Base-by-base conservation (phyloP, 2,329 filamentous ascomycete species). In the Volutella citrinella region DNA sequence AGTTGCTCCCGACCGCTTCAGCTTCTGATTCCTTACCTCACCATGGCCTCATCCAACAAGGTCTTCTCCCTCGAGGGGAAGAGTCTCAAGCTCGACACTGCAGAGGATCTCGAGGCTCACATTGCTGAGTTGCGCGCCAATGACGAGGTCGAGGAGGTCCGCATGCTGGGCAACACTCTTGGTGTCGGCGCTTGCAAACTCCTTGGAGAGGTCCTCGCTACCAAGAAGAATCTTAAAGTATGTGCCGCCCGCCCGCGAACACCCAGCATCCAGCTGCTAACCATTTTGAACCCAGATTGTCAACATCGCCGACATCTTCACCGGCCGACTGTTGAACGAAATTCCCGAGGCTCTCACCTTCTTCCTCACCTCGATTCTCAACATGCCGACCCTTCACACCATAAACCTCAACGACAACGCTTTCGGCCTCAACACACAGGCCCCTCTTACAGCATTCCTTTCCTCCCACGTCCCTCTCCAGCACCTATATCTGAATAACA, bases 391-490 rank as follows among this genome's bases (percentile, higher is more conserved):
- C 37, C 82, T 98, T 27, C 84, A 86, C 61, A 96, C 90, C 19
- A 78, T 98, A 65, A 94, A 97, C 65, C 77, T 98, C 24, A 95
- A 91, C 66, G 93, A 98, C 66, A 98, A 98, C 65, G 93, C 93
- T 27, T 98, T 98, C 56, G 93, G 93, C 36, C 80, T 96, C 42
- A 96, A 95, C 66, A 95, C 88, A 12, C 86, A 94, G 62, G 89
- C 87, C 21, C 93, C 91, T 9, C 79, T 98, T 30, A 87, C 95
- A 49, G 86, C 87, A 40, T 98, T 98, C 69, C 80, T 98, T 43
- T 82, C 86, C 35, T 76, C 82, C 38, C 91, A 97, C 66, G 80
- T 86, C 4, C 91, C 93, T 4, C 81, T 98, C 25, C 89, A 90
- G 64, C 90, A 96, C 64, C 79, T 98, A 18, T 88, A 94, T 65